These are phyloP conservation scores for Eucalyptus guilfoylei DNA, from an alignment of 345 rosid species.

Conservation along the genomic window DNA sequence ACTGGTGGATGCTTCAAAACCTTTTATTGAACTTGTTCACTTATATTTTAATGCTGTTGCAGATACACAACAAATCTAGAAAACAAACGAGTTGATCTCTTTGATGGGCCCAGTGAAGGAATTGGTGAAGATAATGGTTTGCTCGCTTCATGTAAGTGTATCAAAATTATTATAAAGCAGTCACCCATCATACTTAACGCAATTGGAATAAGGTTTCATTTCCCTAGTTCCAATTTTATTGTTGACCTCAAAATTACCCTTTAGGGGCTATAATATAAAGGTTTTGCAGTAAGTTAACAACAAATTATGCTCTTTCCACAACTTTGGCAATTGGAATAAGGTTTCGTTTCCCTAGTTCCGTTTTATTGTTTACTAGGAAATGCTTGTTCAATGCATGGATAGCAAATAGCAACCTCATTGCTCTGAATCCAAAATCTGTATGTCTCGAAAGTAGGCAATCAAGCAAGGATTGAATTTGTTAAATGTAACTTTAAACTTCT, in stretches of 20 bases:
- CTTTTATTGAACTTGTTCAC: neutral
- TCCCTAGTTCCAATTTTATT: neutral
- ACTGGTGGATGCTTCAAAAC: neutral
- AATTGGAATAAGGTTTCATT: neutral
- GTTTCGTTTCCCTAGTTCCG: neutral
- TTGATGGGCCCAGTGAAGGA: constrained; percentile 73
- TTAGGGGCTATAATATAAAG: neutral
- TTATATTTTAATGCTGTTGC: neutral
- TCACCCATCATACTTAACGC: neutral
- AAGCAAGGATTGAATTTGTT: neutral
- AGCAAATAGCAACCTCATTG: neutral
- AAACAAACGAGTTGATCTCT: constrained; percentile 64
- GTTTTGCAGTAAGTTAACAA: neutral
- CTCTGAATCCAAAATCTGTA: neutral
- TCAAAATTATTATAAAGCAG: neutral
- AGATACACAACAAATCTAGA: constrained; percentile 59
- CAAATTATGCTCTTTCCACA: neutral
- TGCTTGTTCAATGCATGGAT: neutral
- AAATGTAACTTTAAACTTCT: neutral
- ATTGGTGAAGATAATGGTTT: constrained; percentile 73
- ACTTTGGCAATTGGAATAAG: neutral
- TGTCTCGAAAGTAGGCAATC: neutral
- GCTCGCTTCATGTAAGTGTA: constrained; percentile 71
- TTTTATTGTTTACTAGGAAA: neutral
- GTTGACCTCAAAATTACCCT: neutral